These are phyloP conservation scores for Nannizzia gypsea DNA, from an alignment of 2,329 filamentous ascomycete species.

Conservation along the genomic window DNA sequence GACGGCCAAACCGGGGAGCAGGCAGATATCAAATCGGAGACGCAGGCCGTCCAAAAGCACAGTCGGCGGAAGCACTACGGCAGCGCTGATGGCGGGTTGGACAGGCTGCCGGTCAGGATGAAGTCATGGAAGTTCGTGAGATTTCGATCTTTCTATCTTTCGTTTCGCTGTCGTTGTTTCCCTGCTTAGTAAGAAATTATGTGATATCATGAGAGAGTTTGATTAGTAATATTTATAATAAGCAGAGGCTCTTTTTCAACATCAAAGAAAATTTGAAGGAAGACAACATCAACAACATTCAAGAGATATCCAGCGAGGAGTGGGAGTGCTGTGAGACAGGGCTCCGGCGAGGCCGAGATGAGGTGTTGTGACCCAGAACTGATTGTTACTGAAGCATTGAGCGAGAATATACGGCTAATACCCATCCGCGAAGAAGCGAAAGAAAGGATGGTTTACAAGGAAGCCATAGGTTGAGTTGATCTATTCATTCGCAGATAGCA, in stretches of 20 bases:
- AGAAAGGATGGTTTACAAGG: too few relatives aligned
- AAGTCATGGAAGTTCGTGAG: constrained; percentile 3
- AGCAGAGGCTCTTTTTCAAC: not conserved
- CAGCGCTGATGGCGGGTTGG: not conserved
- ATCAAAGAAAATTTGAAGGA: not conserved
- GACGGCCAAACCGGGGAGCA: not conserved
- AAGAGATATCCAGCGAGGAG: too few relatives aligned
- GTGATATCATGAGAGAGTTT: not conserved
- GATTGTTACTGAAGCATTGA: too few relatives aligned
- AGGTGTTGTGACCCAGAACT: too few relatives aligned
- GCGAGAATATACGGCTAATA: too few relatives aligned
- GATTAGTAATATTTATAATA: not conserved
- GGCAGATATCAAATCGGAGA: too few relatives aligned
- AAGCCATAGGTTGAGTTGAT: too few relatives aligned
- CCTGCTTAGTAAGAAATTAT: not conserved
- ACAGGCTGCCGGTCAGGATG: not conserved
- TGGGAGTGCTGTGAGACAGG: too few relatives aligned
- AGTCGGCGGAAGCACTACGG: not conserved
- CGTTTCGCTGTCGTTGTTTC: not conserved
- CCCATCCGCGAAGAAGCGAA: too few relatives aligned
- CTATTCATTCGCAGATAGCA: too few relatives aligned
- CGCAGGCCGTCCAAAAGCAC: not conserved
- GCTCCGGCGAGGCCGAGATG: too few relatives aligned
- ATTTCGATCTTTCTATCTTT: not conserved
- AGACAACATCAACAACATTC: too few relatives aligned